Evolutionary conservation across 768 basidiomycete genomes (phyloP).

Genomic region (Collybia sp.): DNA sequence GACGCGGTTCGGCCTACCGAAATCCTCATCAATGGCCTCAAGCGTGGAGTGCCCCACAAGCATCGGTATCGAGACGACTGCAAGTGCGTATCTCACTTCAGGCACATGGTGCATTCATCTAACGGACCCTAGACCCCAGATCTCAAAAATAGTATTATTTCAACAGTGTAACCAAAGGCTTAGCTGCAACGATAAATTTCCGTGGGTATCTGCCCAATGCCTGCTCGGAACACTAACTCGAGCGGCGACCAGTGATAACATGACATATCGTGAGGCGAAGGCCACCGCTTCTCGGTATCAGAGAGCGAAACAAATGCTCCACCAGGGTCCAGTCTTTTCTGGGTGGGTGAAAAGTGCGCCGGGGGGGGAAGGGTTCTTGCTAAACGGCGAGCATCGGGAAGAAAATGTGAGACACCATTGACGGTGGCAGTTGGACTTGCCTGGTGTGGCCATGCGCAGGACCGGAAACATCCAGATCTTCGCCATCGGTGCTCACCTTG

Average conservation of each 20-base stretch:
- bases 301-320: slow-evolving; percentile 41
- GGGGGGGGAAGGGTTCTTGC: slow-evolving; percentile 47
- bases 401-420: not conserved
- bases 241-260: slow-evolving; percentile 4
- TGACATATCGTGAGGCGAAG: slow-evolving; percentile 46
- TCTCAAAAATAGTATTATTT: slow-evolving; percentile 53
- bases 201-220: slow-evolving; percentile 10
- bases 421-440: too few species aligned
- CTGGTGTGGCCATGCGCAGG: too few species aligned
- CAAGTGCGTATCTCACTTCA: slow-evolving; percentile 34
- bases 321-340: slow-evolving; percentile 41
- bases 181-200: slow-evolving; percentile 8
- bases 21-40: slow-evolving; percentile 75
- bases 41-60: slow-evolving; percentile 71
- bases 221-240: not conserved
- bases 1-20: slow-evolving; percentile 44
- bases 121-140: slow-evolving; percentile 34
- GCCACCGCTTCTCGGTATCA: slow-evolving; percentile 39
- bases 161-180: slow-evolving; percentile 31
- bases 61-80: slow-evolving; percentile 59
- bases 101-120: not conserved
- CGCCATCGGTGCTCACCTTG: too few species aligned
- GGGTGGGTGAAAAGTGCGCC: slow-evolving; percentile 61
- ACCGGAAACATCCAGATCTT: too few species aligned
- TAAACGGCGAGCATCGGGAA: slow-evolving; percentile 7